These are phyloP conservation scores for Zygosaccharomyces sapae DNA, from an alignment of 1,139 yeast genomes.

Conservation along the genomic window DNA sequence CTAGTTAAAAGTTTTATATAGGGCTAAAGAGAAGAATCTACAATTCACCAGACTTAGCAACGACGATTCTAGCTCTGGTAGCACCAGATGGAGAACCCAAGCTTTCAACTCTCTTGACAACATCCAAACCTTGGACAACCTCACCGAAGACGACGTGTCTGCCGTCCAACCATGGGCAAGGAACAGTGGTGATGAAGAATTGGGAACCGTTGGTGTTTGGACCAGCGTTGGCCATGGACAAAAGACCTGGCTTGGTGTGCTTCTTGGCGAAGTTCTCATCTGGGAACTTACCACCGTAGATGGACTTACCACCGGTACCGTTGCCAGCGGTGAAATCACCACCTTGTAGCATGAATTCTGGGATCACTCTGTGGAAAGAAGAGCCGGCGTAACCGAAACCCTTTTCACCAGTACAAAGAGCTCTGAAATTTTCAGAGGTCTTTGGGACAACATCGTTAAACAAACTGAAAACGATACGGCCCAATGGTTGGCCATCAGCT, in stretches of 20 bases:
- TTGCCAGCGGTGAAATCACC: slow-evolving; percentile 95
- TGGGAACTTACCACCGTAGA: slow-evolving; percentile 92
- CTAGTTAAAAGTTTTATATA: background rate
- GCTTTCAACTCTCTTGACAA: slow-evolving; percentile 87
- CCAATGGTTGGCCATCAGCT: slow-evolving; percentile 45
- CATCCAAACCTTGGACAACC: slow-evolving; percentile 83
- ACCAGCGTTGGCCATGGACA: slow-evolving; percentile 99
- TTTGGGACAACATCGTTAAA: slow-evolving; percentile 95
- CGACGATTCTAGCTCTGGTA: slow-evolving; percentile 70
- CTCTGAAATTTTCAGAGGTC: slow-evolving; percentile 98
- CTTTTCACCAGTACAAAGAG: slow-evolving; percentile 94
- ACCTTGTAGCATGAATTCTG: slow-evolving; percentile 98
- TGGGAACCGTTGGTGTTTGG: slow-evolving; percentile 99
- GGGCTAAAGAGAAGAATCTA: slow-evolving; percentile 30
- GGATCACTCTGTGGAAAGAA: slow-evolving; percentile 97
- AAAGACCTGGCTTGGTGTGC: slow-evolving; percentile 90
- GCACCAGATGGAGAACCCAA: slow-evolving; percentile 83
- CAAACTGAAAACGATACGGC: slow-evolving; percentile 77
- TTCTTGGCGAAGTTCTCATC: slow-evolving; percentile 88
- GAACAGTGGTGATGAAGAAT: slow-evolving; percentile 96
- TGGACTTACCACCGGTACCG: slow-evolving; percentile 99
- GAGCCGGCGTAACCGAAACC: slow-evolving; percentile 93
- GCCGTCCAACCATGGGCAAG: slow-evolving; percentile 97
- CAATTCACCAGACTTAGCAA: slow-evolving; percentile 84
- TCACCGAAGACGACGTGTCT: slow-evolving; percentile 99